Base-by-base conservation (phyloP, 305 asterid species). In the Fraxinus sp. region DNA sequence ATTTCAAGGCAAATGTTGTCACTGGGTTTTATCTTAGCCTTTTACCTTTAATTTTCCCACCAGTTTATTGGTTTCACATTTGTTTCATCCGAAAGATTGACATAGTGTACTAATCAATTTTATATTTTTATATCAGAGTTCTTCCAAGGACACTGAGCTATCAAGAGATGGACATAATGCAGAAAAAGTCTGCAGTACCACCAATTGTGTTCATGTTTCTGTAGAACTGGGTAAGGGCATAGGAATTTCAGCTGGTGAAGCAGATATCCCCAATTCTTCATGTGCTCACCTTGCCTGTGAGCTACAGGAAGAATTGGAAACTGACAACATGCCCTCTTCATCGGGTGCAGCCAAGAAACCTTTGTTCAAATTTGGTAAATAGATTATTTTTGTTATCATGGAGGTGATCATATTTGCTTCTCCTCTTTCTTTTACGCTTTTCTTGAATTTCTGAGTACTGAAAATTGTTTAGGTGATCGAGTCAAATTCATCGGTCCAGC, bases 401-500 rank as follows among this genome's bases (percentile, higher is more conserved):
- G 72, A 68, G 75, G 20, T 68, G 75, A 13, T 24, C 14, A 4
- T 70, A 13, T 70, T 62, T 70, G 75, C 10, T 70, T 4, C 36
- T 41, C 20, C 11, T 78, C 3, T 57, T 41, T 82, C 71, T 80
- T 71, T 57, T 77, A 59, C 62, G 72, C 46, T 41, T 64, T 62
- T 18, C 74, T 52, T 37, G 30, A 49, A 24, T 64, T 66, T 35
- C 80, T 70, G 79, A 78, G 83, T 76, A 64, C 82, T 77, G 83
- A 64, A 82, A 84, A 79, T 78, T 70, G 22, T 68, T 77, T 74
- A 95, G 98, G 98, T 86, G 98, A 95, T 79, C 91, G 91, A 90
- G 98, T 95, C 78, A 95, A 91, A 86, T 95, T 88, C 79, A 78
- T 91, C 78, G 94, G 97, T 84, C 79, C 95, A 87, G 82, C 92